Base-by-base conservation (phyloP, 2,329 filamentous ascomycete genomes). In the Apiospora phragmitis region DNA sequence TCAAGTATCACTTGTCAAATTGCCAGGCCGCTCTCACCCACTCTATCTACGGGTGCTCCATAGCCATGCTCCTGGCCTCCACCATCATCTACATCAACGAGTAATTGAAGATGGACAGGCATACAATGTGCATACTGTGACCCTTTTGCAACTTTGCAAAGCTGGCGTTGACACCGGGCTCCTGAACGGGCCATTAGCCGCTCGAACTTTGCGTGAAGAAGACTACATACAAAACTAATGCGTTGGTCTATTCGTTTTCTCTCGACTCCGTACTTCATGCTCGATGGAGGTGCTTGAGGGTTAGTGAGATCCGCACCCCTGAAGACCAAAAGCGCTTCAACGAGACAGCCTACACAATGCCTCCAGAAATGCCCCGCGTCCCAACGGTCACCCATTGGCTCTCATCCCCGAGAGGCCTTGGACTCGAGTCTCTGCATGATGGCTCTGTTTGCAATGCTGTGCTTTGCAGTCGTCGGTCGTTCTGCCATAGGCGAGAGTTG, bases 291-390 rank as follows among this genome's bases (percentile, higher is more conserved):
- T 35, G 55, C 32, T 32, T 62, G 55, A 62, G 55, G 55, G 29
- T 62, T 62, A 32, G 55, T n/a, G 29, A 32, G 55, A 62, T 62
- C 55, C 55, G 55, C 55, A 62, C 55, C 55, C 51, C 51, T 59
- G 26, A 59, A 59, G 51, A 35, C 51, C 29, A 3, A 59, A 59
- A 35, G 51, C 51, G 51, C 51, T 59, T 59, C 29, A 59, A n/a
- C 51, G 14, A 35, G 29, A 18, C 29, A 35, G 51, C 51, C 32
- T 38, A 35, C 51, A 59, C n/a, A 59, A 59, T 59, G 51, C 51
- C 26, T 32, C 51, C 26, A 35, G 16, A 35, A 59, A 29, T 59
- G 51, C 51, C 29, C 51, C 51, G 51, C 51, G 51, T 35, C 51
- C 51, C 51, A 29, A 18, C 16, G 16, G 29, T 21, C 26, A 18